phyloP scores from a whole-genome alignment of 140 eudicot species.

The Flaveria floridana region DNA sequence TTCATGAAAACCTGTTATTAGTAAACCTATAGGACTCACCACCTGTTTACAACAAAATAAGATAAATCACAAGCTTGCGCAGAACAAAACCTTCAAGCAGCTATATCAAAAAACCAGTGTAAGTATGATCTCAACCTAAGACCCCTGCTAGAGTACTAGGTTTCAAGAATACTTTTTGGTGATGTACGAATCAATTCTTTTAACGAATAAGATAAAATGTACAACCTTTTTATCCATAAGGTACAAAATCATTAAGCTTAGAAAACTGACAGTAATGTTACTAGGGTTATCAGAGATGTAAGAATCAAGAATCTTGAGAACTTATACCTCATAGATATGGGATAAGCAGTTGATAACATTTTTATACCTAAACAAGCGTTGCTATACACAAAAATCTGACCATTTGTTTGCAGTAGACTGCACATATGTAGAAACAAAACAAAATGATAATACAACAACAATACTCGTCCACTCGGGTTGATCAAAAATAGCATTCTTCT shows the following conservation, averaged over 20 bases:
- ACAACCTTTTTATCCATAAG: background rate
- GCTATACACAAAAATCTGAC: slow-evolving; percentile 43
- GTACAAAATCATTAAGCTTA: background rate
- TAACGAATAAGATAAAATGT: background rate
- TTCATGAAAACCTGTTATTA: too few relatives aligned
- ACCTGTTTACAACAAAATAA: too few relatives aligned
- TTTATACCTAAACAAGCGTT: slow-evolving; percentile 24
- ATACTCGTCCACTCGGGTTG: slow-evolving; percentile 16
- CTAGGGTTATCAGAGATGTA: background rate
- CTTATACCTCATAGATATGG: background rate
- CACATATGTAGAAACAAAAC: slow-evolving; percentile 25
- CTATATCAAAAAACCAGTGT: too few relatives aligned
- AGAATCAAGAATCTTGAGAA: background rate
- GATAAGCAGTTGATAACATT: background rate
- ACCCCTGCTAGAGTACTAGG: too few relatives aligned
- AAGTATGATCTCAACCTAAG: too few relatives aligned
- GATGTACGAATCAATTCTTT: too few relatives aligned
- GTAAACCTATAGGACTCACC: too few relatives aligned
- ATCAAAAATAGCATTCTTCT: slow-evolving; percentile 37
- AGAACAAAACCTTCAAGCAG: too few relatives aligned
- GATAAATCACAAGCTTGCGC: too few relatives aligned
- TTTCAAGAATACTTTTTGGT: too few relatives aligned
- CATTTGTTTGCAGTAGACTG: slow-evolving; percentile 33
- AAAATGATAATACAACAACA: slow-evolving; percentile 42
- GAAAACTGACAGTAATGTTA: background rate